Conservation (phyloP, 23 red algal species). For the Gracilaria domingensis region DNA sequence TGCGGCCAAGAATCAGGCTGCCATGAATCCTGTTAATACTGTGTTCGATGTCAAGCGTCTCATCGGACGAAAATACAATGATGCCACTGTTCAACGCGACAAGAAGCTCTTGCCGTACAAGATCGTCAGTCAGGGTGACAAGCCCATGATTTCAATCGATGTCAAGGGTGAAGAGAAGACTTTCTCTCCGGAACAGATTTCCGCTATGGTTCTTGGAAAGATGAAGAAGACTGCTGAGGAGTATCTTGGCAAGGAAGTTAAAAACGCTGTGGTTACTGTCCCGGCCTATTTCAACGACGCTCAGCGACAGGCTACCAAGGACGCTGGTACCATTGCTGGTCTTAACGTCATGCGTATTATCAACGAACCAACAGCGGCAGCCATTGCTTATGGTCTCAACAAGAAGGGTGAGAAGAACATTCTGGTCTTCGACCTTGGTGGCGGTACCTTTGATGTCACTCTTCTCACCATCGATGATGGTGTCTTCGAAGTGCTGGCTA, state of each 20-base stretch:
- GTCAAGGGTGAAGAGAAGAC: constrained; percentile 90
- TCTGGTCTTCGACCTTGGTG: constrained; percentile 97
- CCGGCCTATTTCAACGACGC: constrained; percentile 99
- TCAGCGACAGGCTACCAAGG: constrained; percentile 98
- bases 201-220: constrained; percentile 97
- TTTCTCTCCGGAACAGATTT: constrained; percentile 97
- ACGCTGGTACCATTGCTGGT: constrained; percentile 97
- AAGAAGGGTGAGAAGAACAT: constrained; percentile 99
- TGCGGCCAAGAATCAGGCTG: constrained; percentile 97
- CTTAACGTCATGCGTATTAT: constrained; percentile 98
- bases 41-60: constrained; percentile 98
- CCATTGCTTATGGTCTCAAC: constrained; percentile 99
- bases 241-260: constrained; percentile 93
- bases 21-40: constrained; percentile 95
- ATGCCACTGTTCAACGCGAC: constrained; percentile 95
- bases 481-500: constrained; percentile 97
- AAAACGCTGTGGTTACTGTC: constrained; percentile 97
- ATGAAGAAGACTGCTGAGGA: constrained; percentile 99
- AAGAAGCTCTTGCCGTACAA: constrained; percentile 94
- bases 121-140: constrained; percentile 95
- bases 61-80: constrained; percentile 91
- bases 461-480: constrained; percentile 98
- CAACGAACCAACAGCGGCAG: constrained; percentile 98
- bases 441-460: constrained; percentile 99
- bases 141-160: constrained; percentile 91